Conservation (phyloP, 257 asterid genomes). For the Rhazya stricta region DNA sequence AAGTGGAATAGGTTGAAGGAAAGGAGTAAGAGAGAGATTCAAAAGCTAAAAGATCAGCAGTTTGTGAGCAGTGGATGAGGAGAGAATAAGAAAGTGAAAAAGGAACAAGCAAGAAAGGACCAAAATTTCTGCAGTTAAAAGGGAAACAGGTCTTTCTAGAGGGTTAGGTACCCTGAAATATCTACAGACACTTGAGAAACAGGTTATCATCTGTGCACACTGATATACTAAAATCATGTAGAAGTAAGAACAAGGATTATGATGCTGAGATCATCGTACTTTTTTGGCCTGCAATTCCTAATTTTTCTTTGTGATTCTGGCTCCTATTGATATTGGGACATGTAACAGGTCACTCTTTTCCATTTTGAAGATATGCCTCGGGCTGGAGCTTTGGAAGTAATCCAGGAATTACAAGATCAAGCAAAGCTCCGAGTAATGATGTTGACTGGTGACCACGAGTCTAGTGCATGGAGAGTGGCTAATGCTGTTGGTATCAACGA, state of each 20-base stretch:
- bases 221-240: not conserved
- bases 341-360: constrained; percentile 75
- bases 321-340: constrained; percentile 1
- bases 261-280: not conserved
- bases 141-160: not conserved
- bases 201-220: not conserved
- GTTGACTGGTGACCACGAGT: constrained; percentile 96
- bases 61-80: not conserved
- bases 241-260: not conserved
- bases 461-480: constrained; percentile 91
- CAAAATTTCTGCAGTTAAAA: not conserved
- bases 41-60: not conserved
- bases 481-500: constrained; percentile 86
- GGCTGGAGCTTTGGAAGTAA: constrained; percentile 59
- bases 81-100: not conserved
- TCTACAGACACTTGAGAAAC: not conserved
- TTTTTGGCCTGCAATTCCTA: not conserved
- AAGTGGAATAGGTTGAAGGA: not conserved
- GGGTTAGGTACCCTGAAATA: not conserved
- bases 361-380: constrained; percentile 96
- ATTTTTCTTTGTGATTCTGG: not conserved
- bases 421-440: constrained; percentile 85
- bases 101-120: not conserved
- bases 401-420: constrained; percentile 59
- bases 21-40: not conserved